phyloP scores from a whole-genome alignment of 345 rosid genomes.

The Eucalyptus sideroxylon region DNA sequence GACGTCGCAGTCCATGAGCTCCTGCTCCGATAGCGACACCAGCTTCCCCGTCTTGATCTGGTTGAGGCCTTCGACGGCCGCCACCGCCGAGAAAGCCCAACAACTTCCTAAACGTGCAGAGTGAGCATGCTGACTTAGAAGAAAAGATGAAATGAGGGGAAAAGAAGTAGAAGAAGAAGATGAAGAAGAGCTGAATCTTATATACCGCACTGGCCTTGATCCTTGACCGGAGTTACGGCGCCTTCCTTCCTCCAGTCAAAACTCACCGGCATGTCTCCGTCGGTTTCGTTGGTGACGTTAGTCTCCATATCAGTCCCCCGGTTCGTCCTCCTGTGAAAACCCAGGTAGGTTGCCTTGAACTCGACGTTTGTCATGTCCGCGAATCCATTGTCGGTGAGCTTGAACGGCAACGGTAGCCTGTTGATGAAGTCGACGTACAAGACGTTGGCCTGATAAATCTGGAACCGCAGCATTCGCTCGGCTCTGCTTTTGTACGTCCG shows the following conservation, averaged over 20 bases:
- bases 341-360: conserved; percentile 38
- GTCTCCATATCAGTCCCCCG: neutral
- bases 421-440: conserved; percentile 54
- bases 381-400: conserved; percentile 62
- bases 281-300: neutral
- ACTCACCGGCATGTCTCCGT: conserved; percentile 5
- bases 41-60: conserved; percentile 54
- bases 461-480: conserved; percentile 46
- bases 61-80: conserved; percentile 79
- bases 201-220: conserved; percentile 89
- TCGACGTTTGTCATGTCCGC: conserved; percentile 80
- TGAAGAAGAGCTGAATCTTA: neutral
- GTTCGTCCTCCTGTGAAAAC: conserved; percentile 8
- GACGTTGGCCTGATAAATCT: conserved; percentile 54
- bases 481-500: conserved; percentile 19
- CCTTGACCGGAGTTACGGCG: conserved; percentile 68
- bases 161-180: neutral
- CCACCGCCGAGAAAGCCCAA: conserved; percentile 94
- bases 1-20: conserved; percentile 71
- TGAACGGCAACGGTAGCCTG: conserved; percentile 44
- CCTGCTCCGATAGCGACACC: conserved; percentile 69
- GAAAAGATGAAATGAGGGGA: neutral
- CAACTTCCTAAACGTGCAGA: conserved; percentile 47
- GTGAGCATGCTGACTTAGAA: neutral
- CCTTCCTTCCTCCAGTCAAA: conserved; percentile 84